phyloP scores from a whole-genome alignment of 805 yeast species.

The Debaryomyces tyrocola region DNA sequence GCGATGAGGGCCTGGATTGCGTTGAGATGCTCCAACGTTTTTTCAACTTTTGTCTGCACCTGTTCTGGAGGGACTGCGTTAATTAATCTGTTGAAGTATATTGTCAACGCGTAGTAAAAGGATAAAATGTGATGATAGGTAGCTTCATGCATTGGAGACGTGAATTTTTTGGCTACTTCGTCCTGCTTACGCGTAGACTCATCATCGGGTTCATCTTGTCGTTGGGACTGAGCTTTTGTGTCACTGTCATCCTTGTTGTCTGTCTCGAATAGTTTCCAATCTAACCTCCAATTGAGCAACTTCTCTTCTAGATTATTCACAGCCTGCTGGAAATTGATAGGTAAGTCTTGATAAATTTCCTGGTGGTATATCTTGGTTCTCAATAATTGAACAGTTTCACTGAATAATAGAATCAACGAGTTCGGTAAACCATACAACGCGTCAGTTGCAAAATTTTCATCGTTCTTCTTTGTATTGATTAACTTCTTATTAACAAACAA shows the following conservation, averaged over 20 bases:
- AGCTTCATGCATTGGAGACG: constrained; percentile 63
- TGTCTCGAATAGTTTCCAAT: constrained; percentile 60
- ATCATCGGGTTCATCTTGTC: constrained; percentile 4
- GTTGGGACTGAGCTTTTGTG: constrained; percentile 3
- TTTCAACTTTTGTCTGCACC: constrained; percentile 61
- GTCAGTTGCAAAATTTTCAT: constrained; percentile 68
- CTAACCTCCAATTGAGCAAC: constrained; percentile 66
- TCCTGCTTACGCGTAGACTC: constrained; percentile 9
- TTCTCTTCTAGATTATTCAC: constrained; percentile 40
- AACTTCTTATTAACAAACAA: constrained; percentile 42
- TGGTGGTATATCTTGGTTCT: constrained; percentile 59
- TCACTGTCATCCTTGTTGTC: constrained; percentile 7
- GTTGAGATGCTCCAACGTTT: constrained; percentile 63
- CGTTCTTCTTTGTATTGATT: constrained; percentile 49
- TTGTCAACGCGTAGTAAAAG: constrained; percentile 68
- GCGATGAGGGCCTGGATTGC: constrained; percentile 58
- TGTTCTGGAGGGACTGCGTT: constrained; percentile 53
- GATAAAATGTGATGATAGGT: constrained; percentile 79
- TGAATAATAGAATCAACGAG: constrained; percentile 68
- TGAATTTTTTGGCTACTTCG: constrained; percentile 28
- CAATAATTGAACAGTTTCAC: constrained; percentile 67
- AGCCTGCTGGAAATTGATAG: constrained; percentile 21
- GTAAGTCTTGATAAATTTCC: constrained; percentile 32
- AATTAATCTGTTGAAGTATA: constrained; percentile 69
- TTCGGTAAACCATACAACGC: constrained; percentile 84